Evolutionary conservation across 768 basidiomycete species (phyloP).

Genomic region (Rhodotorula kratochvilovae): DNA sequence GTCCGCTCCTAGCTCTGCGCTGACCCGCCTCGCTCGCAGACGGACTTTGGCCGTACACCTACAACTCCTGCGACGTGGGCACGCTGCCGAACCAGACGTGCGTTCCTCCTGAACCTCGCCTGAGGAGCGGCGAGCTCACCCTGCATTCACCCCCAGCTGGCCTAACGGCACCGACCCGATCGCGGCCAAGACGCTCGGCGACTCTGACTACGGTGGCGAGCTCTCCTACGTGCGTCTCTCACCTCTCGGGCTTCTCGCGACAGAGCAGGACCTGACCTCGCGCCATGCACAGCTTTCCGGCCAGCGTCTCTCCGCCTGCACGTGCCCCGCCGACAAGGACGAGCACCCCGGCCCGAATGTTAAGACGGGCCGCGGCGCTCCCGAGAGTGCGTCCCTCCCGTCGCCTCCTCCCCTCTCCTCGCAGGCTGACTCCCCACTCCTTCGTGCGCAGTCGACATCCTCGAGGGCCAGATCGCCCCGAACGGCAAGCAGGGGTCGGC

Average conservation of each 20-base stretch:
- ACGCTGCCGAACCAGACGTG: conserved; percentile 56
- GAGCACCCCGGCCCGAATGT: conserved; percentile 66
- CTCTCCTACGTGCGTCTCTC: conserved; percentile 41
- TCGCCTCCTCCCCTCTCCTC: too few relatives aligned
- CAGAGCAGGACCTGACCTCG: conserved; percentile 46
- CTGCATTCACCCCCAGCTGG: conserved; percentile 47
- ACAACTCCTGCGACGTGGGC: conserved; percentile 75
- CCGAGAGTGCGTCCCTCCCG: conserved; percentile 56
- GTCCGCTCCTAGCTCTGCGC: not conserved
- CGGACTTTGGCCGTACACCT: conserved; percentile 57
- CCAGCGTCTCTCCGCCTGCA: conserved; percentile 79
- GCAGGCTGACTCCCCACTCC: not conserved
- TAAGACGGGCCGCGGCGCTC: conserved; percentile 64
- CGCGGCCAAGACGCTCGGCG: conserved; percentile 50
- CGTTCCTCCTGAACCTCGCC: not conserved
- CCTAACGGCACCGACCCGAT: conserved; percentile 57
- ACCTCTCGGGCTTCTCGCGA: too few relatives aligned
- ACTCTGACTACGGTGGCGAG: conserved; percentile 50
- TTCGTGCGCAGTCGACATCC: conserved; percentile 48
- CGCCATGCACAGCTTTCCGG: conserved; percentile 66
- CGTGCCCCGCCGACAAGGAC: conserved; percentile 67
- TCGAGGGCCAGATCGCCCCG: conserved; percentile 72
- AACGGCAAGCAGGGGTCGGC: conserved; percentile 56
- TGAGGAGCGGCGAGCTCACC: not conserved
- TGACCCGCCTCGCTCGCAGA: conserved; percentile 48